A percentile compares a stretch with the other conserved stretches of the same genome.
These are phyloP conservation scores for Adenanthera pavonina DNA, from an alignment of 306 rosid species.

Conservation along the genomic window DNA sequence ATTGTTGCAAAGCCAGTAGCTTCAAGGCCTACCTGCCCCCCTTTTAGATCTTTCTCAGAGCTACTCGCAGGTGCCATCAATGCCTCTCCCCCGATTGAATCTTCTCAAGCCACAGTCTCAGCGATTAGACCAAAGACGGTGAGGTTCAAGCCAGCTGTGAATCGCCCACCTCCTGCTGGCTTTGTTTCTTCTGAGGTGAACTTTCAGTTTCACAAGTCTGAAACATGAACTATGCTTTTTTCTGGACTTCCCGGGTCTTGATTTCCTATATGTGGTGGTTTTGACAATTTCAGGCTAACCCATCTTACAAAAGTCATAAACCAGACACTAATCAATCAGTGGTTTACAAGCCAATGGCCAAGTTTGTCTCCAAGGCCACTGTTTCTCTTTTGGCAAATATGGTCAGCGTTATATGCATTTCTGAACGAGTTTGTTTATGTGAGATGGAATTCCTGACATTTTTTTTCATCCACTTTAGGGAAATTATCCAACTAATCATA, in stretches of 20 bases:
- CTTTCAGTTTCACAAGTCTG: constrained; percentile 25
- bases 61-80: constrained; percentile 80
- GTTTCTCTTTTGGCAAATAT: constrained; percentile 83
- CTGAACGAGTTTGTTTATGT: not conserved
- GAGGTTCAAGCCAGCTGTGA: constrained; percentile 71
- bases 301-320: constrained; percentile 49
- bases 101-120: constrained; percentile 70
- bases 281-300: constrained; percentile 57
- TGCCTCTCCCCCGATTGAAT: constrained; percentile 54
- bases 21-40: constrained; percentile 82
- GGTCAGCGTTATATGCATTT: constrained; percentile 55
- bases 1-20: constrained; percentile 89
- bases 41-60: constrained; percentile 88
- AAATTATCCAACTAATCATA: constrained; percentile 54
- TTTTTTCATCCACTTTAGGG: constrained; percentile 54
- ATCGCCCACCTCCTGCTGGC: constrained; percentile 44
- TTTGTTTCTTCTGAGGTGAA: constrained; percentile 72
- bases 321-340: constrained; percentile 58
- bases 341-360: constrained; percentile 85
- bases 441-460: not conserved
- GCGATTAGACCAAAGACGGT: constrained; percentile 95
- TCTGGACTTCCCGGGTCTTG: constrained; percentile 31
- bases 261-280: constrained; percentile 34
- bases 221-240: constrained; percentile 5
- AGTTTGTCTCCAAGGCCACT: constrained; percentile 78